Evolutionary conservation across 139 green algal species (phyloP).

Genomic region (Edaphochlamys debaryana): DNA sequence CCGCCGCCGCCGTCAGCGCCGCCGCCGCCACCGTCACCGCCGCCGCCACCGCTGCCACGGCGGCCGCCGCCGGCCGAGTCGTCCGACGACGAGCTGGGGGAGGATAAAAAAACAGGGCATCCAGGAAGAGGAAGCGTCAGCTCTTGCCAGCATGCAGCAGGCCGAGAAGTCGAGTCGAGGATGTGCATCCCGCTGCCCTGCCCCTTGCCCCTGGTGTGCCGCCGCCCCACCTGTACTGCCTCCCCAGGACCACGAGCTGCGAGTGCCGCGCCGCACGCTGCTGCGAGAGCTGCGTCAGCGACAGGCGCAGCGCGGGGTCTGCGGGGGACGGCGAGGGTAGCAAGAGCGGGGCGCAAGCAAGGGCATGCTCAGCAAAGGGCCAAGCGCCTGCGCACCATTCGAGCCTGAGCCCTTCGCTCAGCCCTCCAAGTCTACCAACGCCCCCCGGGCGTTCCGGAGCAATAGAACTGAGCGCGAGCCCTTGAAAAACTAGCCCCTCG

Average conservation of each 20-base stretch:
- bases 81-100: constrained; percentile 7
- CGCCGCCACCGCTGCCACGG: neutral
- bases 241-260: constrained; percentile 30
- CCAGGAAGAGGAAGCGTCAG: constrained; percentile 20
- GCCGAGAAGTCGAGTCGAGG: too few species aligned
- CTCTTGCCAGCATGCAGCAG: too few species aligned
- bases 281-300: constrained; percentile 33
- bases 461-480: too few species aligned
- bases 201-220: too few species aligned
- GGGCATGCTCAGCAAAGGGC: too few species aligned
- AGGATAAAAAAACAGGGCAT: too few species aligned
- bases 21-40: neutral
- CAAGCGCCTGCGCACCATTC: too few species aligned
- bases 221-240: constrained; percentile 1
- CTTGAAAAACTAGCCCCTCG: too few species aligned
- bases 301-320: constrained; percentile 31
- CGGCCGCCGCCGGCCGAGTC: neutral
- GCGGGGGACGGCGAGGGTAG: neutral
- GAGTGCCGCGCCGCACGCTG: constrained; percentile 22
- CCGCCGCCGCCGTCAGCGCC: neutral
- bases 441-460: too few species aligned
- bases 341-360: neutral
- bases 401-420: too few species aligned
- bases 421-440: too few species aligned
- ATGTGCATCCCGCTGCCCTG: too few species aligned